Evolutionary conservation across 768 basidiomycete genomes (phyloP), one percentile per base, ranked within the genome.

Genomic region (Hirschioporus abietinus): DNA sequence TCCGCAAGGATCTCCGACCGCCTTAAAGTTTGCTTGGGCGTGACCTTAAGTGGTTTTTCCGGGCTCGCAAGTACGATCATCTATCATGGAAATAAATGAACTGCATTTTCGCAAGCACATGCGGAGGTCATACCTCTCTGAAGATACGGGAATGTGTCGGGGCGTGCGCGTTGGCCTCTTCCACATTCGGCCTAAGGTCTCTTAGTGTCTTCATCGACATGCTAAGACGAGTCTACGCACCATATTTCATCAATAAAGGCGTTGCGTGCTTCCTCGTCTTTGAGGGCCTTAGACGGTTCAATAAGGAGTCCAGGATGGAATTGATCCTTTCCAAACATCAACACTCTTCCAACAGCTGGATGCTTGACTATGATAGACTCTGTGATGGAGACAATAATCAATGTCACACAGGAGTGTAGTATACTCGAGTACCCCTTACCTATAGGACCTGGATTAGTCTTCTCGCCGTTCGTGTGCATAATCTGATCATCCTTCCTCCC

Each of bases 401-500:
- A 20, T 60, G 27, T 60, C 27, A 7, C 23, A 10, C 23, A 7
- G 7, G 10, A 23, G n/a, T n/a, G 59, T 20, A 7, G 20, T 23
- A 27, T 60, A 60, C n/a, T n/a, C n/a, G n/a, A n/a, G n/a, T 27
- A 20, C 10, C n/a, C 7, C 23, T 24, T 65, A 64, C 68, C 63
- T 6, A 69, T 27, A n/a, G 68, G 66, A 10, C 60, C 63, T 2
- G 68, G 68, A 61, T 69, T 69, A 20, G 66, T 69, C 68, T 79
- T 81, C 68, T 80, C 77, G n/a, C 81, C 81, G 10, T 78, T 81
- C 34, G 71, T 74, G 60, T 79, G 74, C 71, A 79, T 78, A 57
- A 84, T 79, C 70, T 83, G 82, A 66, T 84, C 83, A 65, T 83
- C 83, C 10, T 71, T 73, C 18, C 84, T 74, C 1, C 83, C 82